These are phyloP conservation scores for Lepidopterella palustris DNA, from an alignment of 495 filamentous ascomycete genomes.

Conservation along the genomic window DNA sequence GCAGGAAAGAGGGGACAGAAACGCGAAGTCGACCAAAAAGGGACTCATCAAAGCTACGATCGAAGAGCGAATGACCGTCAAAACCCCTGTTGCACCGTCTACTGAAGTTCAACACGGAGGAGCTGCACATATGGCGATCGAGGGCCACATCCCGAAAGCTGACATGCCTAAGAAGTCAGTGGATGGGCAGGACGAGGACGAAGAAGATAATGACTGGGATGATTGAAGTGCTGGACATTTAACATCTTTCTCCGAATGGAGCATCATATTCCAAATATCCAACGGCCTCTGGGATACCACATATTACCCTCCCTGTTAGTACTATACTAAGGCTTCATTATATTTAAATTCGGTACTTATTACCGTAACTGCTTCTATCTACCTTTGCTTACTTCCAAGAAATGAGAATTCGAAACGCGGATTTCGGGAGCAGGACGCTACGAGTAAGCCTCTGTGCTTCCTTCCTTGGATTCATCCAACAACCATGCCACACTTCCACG, in stretches of 20 bases:
- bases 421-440: too few species aligned
- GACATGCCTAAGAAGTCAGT: not conserved
- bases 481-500: too few species aligned
- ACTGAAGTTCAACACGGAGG: not conserved
- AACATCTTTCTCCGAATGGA: too few species aligned
- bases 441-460: too few species aligned
- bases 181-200: conserved; percentile 7
- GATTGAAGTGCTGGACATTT: too few species aligned
- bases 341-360: too few species aligned
- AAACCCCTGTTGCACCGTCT: conserved; percentile 7
- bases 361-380: too few species aligned
- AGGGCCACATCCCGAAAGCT: conserved; percentile 23
- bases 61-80: conserved; percentile 11
- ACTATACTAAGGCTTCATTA: too few species aligned
- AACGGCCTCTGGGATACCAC: not conserved
- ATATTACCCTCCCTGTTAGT: too few species aligned
- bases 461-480: too few species aligned
- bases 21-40: conserved; percentile 13
- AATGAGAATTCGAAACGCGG: too few species aligned
- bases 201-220: conserved; percentile 22
- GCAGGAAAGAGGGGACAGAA: conserved; percentile 48
- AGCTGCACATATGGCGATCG: conserved; percentile 24
- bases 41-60: conserved; percentile 17
- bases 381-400: too few species aligned
- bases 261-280: not conserved